Evolutionary conservation across 1,139 yeast genomes (phyloP).

Genomic region (Saccharomycopsis hybrid): DNA sequence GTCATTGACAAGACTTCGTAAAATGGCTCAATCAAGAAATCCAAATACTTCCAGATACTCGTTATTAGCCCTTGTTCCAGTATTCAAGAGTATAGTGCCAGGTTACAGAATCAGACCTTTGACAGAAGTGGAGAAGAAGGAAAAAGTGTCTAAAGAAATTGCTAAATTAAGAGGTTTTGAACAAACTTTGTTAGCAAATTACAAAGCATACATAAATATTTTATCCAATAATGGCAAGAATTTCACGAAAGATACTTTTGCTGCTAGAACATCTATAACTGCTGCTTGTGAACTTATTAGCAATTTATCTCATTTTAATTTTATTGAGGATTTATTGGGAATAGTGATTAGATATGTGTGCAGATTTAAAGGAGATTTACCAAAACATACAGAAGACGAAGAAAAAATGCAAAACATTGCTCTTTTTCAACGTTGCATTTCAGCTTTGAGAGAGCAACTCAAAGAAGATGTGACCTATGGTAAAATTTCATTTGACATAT

Average conservation of each 20-base stretch:
- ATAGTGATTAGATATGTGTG: slow-evolving; percentile 27
- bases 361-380: slow-evolving; percentile 21
- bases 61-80: slow-evolving; percentile 72
- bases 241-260: slow-evolving; percentile 32
- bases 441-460: slow-evolving; percentile 59
- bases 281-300: slow-evolving; percentile 76
- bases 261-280: slow-evolving; percentile 57
- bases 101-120: slow-evolving; percentile 81
- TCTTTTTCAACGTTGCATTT: slow-evolving; percentile 51
- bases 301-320: slow-evolving; percentile 74
- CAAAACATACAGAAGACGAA: slow-evolving; percentile 23
- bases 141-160: slow-evolving; percentile 78
- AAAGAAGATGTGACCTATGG: slow-evolving; percentile 71
- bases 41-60: slow-evolving; percentile 69
- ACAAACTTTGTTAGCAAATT: slow-evolving; percentile 57
- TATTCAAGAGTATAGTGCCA: slow-evolving; percentile 81
- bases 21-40: slow-evolving; percentile 63
- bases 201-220: slow-evolving; percentile 58
- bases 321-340: slow-evolving; percentile 62
- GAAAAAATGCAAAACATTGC: slow-evolving; percentile 29
- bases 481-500: slow-evolving; percentile 68
- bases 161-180: slow-evolving; percentile 38
- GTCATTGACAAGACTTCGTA: slow-evolving; percentile 61
- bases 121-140: slow-evolving; percentile 72
- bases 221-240: slow-evolving; percentile 36